Evolutionary conservation across 176 grass and related monocot species (phyloP), one percentile per base, ranked within the genome.

Genomic region (Tillandsia fasciculata): DNA sequence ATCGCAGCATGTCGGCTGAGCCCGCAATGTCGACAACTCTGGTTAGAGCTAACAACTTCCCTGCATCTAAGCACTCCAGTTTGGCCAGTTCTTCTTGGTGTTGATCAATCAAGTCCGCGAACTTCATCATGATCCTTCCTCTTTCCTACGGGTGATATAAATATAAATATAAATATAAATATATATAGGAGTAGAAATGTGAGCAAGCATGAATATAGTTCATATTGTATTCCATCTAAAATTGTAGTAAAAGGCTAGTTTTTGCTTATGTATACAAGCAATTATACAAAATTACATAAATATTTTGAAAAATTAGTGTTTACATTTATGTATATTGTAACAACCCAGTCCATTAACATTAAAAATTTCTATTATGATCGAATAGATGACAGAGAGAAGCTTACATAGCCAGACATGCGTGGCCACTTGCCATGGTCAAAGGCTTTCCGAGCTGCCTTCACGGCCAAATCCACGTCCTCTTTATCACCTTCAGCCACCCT

Each of bases 361-460:
- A 54, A 15, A 1, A 11, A 54, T 54, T 54, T 54, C 52, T 15
- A 13, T 54, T 54, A 13, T 54, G 52, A 15, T 29, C 26, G 48
- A 18, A n/a, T 7, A 72, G 22, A 58, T 61, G 20, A 3, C 22
- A 73, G 11, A 11, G 17, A 52, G 12, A 64, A 29, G 0, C 66
- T 0, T 88, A 91, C 89, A 53, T 64, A 85, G 79, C 85, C 85
- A n/a, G 89, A 65, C 85, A 92, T 80, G 76, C 82, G 82, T 50
- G 89, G 85, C 89, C 89, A 92, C 22, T 85, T 64, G 76, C 89
- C 89, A 52, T 92, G 79, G 12, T 92, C 85, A 63, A 92, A 92
- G 12, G 89, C 89, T 68, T 83, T 66, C 33, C 85, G 77, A 1
- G 89, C 89, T 27, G 79, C 85, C 10, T 20, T 71, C 11, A 88